Percentiles rank a stretch among this genome's conserved stretches.
Evolutionary conservation across 2,329 filamentous ascomycete genomes (phyloP).

Genomic region (Phyllosticta paracitricarpa): DNA sequence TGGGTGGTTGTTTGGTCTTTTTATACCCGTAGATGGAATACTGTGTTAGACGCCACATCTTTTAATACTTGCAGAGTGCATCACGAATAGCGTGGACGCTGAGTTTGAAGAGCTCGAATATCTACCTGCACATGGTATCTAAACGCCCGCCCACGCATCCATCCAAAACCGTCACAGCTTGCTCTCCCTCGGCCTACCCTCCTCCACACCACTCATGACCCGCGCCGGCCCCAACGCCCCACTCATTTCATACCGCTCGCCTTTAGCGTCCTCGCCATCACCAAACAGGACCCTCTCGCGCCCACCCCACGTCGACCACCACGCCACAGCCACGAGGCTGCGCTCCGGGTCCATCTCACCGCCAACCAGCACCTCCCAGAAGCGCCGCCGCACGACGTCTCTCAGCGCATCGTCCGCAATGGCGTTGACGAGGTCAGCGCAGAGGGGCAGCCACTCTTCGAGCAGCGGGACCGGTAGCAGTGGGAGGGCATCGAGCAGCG

Average conservation of each 20-base stretch:
- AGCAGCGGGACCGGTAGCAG: constrained; percentile 60
- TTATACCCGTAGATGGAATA: no score
- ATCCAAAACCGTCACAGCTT: constrained; percentile 28
- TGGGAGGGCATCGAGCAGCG: constrained; percentile 69
- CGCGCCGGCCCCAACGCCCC: constrained; percentile 34
- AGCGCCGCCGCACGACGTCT: constrained; percentile 55
- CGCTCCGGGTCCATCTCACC: constrained; percentile 86
- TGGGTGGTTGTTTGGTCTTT: background rate
- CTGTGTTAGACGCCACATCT: no score
- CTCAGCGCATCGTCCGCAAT: constrained; percentile 54
- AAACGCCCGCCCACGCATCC: no score
- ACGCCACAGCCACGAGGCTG: constrained; percentile 66
- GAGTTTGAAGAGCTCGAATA: no score
- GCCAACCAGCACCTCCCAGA: constrained; percentile 69
- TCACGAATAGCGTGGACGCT: no score
- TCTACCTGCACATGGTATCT: no score
- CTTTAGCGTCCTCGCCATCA: constrained; percentile 41
- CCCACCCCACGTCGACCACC: constrained; percentile 67
- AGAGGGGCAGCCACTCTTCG: constrained; percentile 70
- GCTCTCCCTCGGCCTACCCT: constrained; percentile 25
- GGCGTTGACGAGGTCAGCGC: constrained; percentile 56
- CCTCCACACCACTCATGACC: constrained; percentile 14
- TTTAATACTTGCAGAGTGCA: no score
- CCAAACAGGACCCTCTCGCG: constrained; percentile 46
- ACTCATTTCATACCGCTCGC: constrained; percentile 45